Evolutionary conservation across 306 rosid genomes (phyloP).

Genomic region (Cicer bijugum): DNA sequence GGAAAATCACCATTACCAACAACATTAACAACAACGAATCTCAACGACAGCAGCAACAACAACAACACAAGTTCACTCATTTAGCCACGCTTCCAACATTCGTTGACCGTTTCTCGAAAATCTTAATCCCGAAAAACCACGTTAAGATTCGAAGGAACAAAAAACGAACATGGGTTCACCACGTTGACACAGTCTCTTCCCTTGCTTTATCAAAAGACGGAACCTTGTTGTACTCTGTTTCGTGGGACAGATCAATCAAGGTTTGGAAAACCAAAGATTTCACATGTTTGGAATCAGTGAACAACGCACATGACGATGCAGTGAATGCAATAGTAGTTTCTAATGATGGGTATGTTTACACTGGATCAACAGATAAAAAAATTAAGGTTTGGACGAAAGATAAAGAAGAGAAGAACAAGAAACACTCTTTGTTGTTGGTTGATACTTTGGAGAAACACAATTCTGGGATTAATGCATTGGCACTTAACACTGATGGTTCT

Average conservation of each 20-base stretch:
- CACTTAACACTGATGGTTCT: slow-evolving; percentile 61
- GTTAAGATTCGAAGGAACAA: slow-evolving; percentile 83
- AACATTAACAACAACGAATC: neutral
- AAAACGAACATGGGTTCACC: slow-evolving; percentile 88
- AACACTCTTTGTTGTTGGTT: slow-evolving; percentile 50
- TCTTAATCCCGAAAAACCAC: slow-evolving; percentile 68
- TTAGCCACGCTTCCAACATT: slow-evolving; percentile 85
- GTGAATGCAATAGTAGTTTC: slow-evolving; percentile 73
- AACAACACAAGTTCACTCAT: slow-evolving; percentile 57
- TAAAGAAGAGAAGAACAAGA: slow-evolving; percentile 60
- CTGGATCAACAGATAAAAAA: slow-evolving; percentile 85
- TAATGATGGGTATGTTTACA: slow-evolving; percentile 68
- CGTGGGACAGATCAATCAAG: slow-evolving; percentile 92
- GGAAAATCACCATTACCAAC: slow-evolving; percentile 55
- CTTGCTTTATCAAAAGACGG: slow-evolving; percentile 75
- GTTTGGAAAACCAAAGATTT: slow-evolving; percentile 78
- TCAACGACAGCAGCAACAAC: neutral
- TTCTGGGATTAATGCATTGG: slow-evolving; percentile 84
- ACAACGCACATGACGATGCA: slow-evolving; percentile 84
- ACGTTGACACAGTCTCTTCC: slow-evolving; percentile 84
- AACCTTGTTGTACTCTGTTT: slow-evolving; percentile 70
- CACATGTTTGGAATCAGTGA: slow-evolving; percentile 77
- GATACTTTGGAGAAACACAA: slow-evolving; percentile 69
- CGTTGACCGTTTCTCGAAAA: slow-evolving; percentile 63
- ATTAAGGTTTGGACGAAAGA: slow-evolving; percentile 76